Evolutionary conservation across 2,329 filamentous ascomycete genomes (phyloP).

Genomic region (Cytospora leucostoma): DNA sequence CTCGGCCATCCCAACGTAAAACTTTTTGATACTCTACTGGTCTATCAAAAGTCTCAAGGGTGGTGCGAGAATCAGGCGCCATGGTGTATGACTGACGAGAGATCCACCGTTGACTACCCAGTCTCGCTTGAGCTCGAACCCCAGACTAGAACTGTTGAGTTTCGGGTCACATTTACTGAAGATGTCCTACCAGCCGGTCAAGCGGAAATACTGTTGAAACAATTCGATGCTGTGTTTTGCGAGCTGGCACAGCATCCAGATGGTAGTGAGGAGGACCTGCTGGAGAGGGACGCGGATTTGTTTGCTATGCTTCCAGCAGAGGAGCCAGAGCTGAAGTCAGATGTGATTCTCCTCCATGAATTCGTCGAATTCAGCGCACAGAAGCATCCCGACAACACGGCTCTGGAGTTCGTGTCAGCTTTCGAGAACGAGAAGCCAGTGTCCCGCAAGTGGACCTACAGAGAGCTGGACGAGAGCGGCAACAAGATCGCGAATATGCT

Average conservation of each 20-base stretch:
- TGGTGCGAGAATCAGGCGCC: constrained; percentile 33
- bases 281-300: constrained; percentile 39
- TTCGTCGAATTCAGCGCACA: constrained; percentile 70
- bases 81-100: constrained; percentile 67
- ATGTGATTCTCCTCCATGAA: constrained; percentile 68
- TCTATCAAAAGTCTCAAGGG: constrained; percentile 67
- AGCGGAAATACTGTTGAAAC: constrained; percentile 64
- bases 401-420: constrained; percentile 72
- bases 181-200: constrained; percentile 69
- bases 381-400: constrained; percentile 58
- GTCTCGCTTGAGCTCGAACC: constrained; percentile 80
- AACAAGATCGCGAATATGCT: constrained; percentile 73
- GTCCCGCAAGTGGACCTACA: constrained; percentile 69
- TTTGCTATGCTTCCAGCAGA: constrained; percentile 69
- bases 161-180: constrained; percentile 67
- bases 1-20: constrained; percentile 63
- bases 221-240: constrained; percentile 69
- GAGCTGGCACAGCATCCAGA: constrained; percentile 56
- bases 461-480: constrained; percentile 68
- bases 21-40: constrained; percentile 83
- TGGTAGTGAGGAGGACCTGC: constrained; percentile 43
- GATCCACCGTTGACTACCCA: constrained; percentile 73
- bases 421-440: constrained; percentile 50
- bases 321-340: constrained; percentile 56
- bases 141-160: constrained; percentile 48